Base-by-base conservation (phyloP, 345 rosid species). In the Physaria fendleri region DNA sequence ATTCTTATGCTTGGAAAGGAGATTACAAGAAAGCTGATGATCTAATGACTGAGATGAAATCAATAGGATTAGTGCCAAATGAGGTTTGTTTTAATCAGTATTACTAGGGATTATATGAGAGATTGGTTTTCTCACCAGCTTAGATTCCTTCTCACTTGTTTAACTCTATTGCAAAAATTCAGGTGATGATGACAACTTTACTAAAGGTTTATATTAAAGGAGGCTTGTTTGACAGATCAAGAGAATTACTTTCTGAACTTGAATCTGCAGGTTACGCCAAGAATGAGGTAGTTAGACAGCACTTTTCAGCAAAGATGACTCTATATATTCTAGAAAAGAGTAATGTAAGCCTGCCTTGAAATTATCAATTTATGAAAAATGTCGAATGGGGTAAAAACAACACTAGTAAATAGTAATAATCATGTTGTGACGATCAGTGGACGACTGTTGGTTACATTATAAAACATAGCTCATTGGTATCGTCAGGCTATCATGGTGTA, bases 181-280 rank as follows among this genome's bases (percentile, higher is more conserved):
- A 92, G 98, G 93, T 92, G 57, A 77, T 86, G 61, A 63, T 85
- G 81, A 92, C 98, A 51, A 92, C 96, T 43, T 57, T 88, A 65
- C 72, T 92, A 24, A 92, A 92, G 74, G 98, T 79, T 12, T 92
- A 92, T 66, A 84, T 84, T 14, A 80, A 82, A 80, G 95, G 96
- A 67, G 90, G 93, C 21, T 64, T 86, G 73, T 88, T 88, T 82
- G 96, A 86, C 9, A 84, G 82, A 63, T 81, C 98, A 18, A 82
- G 79, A 62, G 80, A 80, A 62, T 67, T 86, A 48, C 77, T 92
- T 24, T 59, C 77, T 35, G 79, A 88, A 72, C 75, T 92, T 61
- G 91, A 84, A 64, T 60, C 77, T 62, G 57, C 77, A 73, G 93
- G 88, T 72, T 77, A 74, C 64, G 91, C 97, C 29, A 72, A 84